Evolutionary conservation across 2,329 filamentous ascomycete species (phyloP), one percentile per base, ranked within the genome.

Genomic region (Rasamsonia emersonii): DNA sequence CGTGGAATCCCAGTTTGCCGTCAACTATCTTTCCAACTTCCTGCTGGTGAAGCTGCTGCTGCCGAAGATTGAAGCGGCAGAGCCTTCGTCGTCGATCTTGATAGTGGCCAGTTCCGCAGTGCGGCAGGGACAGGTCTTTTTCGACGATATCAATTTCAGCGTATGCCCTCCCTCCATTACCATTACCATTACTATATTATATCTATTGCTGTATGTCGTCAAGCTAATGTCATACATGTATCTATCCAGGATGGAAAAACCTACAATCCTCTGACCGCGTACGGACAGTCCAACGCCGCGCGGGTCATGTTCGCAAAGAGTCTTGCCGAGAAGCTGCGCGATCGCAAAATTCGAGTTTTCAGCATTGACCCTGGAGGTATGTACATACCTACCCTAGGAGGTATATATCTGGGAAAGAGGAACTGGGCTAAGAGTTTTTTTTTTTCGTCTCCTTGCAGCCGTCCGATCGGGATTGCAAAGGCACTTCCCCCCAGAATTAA

Each of bases 271-370:
- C 67, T 64, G 54, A 43, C 52, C 2, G 66, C 66, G 3, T 73
- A 74, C 38, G 61, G 58, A 2, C 67, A 70, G 41, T 67, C 64
- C 43, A 73, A 73, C 49, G 67, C 67, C 18, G 68, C 67, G 2
- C 68, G 71, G 33, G 62, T 71, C 8, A 44, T 70, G 27, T 67
- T 68, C 36, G 61, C 54, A 0, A 36, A 61, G 16, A 56, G 49
- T 9, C 49, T 68, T 9, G 60, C 64, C 9, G 40, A 58, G 19
- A 48, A 53, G 21, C 39, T 64, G 16, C 37, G 44, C 2, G 33
- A 28, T 4, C 46, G 45, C 13, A 52, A 54, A 1, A 54, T 68
- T 11, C 45, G 47, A 26, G 46, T 61, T 0, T 65, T 61, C 28
- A 50, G 53, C 3, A 30, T 68, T n/a, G 63, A 68, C 37, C 66